These are phyloP conservation scores for Aspergillus cavernicola DNA, from an alignment of 495 filamentous ascomycete genomes.

Conservation along the genomic window DNA sequence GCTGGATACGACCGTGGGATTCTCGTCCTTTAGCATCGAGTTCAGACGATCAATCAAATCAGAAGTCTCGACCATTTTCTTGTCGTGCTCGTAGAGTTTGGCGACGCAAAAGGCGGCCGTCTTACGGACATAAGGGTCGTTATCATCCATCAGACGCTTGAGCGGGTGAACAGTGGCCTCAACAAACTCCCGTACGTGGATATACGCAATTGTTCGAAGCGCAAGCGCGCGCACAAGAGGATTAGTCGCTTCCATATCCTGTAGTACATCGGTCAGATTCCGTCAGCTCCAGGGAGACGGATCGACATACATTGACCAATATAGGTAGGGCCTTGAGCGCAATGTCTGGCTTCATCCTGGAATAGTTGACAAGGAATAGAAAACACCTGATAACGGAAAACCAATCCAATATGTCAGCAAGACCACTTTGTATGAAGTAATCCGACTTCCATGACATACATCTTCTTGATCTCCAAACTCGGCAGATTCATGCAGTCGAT, in stretches of 20 bases:
- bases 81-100: conserved; percentile 96
- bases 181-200: conserved; percentile 95
- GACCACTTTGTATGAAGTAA: neutral
- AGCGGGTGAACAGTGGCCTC: conserved; percentile 83
- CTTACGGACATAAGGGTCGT: conserved; percentile 95
- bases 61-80: conserved; percentile 79
- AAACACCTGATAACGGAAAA: conserved; percentile 69
- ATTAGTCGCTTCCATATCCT: conserved; percentile 95
- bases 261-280: conserved; percentile 7
- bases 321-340: conserved; percentile 90
- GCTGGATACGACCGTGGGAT: conserved; percentile 94
- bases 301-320: conserved; percentile 64
- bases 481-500: conserved; percentile 91
- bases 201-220: conserved; percentile 92
- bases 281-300: neutral
- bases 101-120: conserved; percentile 95
- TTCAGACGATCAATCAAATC: conserved; percentile 94
- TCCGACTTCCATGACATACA: conserved; percentile 53
- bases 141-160: conserved; percentile 77
- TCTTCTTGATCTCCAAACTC: conserved; percentile 98
- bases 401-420: conserved; percentile 18
- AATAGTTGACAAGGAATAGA: conserved; percentile 94
- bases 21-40: conserved; percentile 85
- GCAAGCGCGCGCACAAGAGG: conserved; percentile 91
- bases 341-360: conserved; percentile 89